These are phyloP conservation scores for Fusarium pseudonygamai DNA, from an alignment of 2,329 filamentous ascomycete genomes.

Conservation along the genomic window DNA sequence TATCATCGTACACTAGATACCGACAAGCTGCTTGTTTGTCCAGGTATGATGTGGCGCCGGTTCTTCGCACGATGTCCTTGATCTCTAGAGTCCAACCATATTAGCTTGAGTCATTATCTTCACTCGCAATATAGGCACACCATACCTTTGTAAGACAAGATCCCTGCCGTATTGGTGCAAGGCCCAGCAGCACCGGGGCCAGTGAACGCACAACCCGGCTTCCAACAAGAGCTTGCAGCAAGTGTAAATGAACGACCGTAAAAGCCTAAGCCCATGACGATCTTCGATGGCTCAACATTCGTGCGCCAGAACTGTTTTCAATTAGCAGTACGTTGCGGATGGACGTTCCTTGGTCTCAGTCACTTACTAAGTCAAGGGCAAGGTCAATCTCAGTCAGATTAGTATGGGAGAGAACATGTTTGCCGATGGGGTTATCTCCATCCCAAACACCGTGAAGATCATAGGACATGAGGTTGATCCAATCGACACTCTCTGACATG, in stretches of 20 bases:
- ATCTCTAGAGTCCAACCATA: not conserved
- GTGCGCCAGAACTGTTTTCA: not conserved
- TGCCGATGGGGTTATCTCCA: constrained; percentile 44
- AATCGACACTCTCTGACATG: constrained; percentile 44
- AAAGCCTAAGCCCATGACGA: not conserved
- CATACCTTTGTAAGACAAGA: not conserved
- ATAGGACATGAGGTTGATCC: constrained; percentile 55
- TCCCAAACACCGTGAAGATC: constrained; percentile 57
- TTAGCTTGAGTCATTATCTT: not conserved
- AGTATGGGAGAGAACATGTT: constrained; percentile 51
- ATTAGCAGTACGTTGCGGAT: not conserved
- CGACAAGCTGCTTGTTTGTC: not conserved
- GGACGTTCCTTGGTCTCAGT: not conserved
- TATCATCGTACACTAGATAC: not conserved
- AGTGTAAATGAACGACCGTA: not conserved
- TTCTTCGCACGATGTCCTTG: not conserved
- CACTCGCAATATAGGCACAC: not conserved
- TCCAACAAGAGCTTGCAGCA: not conserved
- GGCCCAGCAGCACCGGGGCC: not conserved
- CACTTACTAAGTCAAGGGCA: not conserved
- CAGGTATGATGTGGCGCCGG: not conserved
- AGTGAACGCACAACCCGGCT: not conserved
- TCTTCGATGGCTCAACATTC: not conserved
- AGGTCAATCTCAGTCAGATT: constrained; percentile 57
- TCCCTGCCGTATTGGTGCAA: not conserved